A percentile compares a stretch with the other conserved stretches of the same genome.
These are phyloP conservation scores for Picea abies DNA, from an alignment of 83 land plant genomes.

Conservation along the genomic window DNA sequence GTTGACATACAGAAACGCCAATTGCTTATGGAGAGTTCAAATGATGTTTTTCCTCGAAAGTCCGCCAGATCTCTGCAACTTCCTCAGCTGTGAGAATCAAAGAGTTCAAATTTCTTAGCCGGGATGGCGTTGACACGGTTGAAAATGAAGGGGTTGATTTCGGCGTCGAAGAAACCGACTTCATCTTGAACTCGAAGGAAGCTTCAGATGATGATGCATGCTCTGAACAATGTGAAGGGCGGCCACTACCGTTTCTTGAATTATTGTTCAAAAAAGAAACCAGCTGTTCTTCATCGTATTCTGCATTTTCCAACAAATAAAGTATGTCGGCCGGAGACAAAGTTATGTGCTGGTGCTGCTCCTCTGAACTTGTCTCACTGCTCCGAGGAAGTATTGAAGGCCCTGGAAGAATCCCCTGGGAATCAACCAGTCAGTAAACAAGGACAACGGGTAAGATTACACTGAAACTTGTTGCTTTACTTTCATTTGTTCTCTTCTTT, in stretches of 20 bases:
- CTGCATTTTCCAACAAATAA: not conserved
- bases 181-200: constrained; percentile 8
- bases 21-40: not conserved
- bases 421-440: not conserved
- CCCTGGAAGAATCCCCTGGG: constrained; percentile 11
- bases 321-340: constrained; percentile 4
- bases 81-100: constrained; percentile 2
- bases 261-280: not conserved
- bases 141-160: constrained; percentile 1
- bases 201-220: not conserved
- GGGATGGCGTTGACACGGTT: not conserved
- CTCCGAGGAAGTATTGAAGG: not conserved
- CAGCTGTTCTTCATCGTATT: not conserved
- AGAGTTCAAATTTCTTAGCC: not conserved
- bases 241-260: not conserved
- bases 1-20: not conserved
- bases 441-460: not conserved
- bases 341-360: not conserved
- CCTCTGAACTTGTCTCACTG: not conserved
- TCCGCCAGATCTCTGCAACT: constrained; percentile 1
- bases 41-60: not conserved
- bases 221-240: not conserved
- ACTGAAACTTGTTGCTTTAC: not conserved
- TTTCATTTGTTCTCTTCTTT: no score
- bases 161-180: not conserved